Evolutionary conservation across 345 rosid species (phyloP).

Genomic region (Eucalyptus polybractea): DNA sequence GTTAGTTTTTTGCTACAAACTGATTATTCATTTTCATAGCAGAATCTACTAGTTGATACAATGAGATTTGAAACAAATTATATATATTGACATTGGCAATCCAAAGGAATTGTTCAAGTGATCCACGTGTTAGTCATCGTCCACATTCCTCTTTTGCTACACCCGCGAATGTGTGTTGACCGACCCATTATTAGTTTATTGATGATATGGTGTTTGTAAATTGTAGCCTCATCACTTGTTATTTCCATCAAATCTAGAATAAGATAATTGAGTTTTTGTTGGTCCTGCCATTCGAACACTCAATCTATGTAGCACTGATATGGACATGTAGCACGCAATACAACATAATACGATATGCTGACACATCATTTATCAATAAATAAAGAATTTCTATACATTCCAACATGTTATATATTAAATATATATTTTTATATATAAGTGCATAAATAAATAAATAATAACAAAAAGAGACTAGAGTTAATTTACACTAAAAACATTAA

Average conservation of each 20-base stretch:
- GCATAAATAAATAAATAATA: no score
- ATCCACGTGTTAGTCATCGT: no score
- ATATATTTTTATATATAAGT: no score
- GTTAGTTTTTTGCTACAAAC: neutral
- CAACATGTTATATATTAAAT: rapidly evolving
- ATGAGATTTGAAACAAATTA: neutral
- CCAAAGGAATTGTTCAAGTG: neutral
- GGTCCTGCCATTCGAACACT: neutral
- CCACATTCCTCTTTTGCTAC: neutral
- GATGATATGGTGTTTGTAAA: neutral
- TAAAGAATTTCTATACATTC: rapidly evolving
- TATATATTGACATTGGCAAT: neutral
- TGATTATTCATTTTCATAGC: neutral
- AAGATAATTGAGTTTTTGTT: neutral
- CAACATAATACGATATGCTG: rapidly evolving
- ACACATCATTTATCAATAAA: no score
- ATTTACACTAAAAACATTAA: no score
- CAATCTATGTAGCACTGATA: rapidly evolving
- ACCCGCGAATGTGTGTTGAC: neutral
- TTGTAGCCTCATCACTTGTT: neutral
- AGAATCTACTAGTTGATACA: neutral
- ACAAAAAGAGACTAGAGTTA: no score
- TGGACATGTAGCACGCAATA: rapidly evolving
- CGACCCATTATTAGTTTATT: neutral
- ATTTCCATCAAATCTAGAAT: neutral